Evolutionary conservation across 495 filamentous ascomycete species (phyloP).

Genomic region (Neurospora sp.): DNA sequence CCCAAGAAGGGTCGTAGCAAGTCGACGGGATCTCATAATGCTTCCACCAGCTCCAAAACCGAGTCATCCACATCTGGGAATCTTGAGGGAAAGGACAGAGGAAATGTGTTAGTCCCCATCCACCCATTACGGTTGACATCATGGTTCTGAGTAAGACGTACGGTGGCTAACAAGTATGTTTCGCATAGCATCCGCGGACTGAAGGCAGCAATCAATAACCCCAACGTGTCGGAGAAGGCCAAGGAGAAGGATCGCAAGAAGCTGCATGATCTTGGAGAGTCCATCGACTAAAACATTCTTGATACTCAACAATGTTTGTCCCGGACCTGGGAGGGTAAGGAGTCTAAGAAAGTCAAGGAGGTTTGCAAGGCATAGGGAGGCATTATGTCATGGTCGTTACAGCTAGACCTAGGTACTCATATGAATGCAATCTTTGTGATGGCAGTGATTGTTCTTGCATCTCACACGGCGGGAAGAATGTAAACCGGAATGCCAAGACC

Average conservation of each 20-base stretch:
- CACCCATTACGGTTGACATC: neutral
- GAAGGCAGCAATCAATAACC: slow-evolving; percentile 14
- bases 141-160: neutral
- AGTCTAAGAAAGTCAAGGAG: neutral
- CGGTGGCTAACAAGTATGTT: neutral
- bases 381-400: neutral
- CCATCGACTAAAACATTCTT: neutral
- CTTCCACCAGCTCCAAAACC: neutral
- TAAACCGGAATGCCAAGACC: neutral
- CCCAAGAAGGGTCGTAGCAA: slow-evolving; percentile 8
- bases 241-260: slow-evolving; percentile 23
- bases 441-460: neutral
- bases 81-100: slow-evolving; percentile 10
- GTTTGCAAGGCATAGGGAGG: neutral
- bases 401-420: neutral
- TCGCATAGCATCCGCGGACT: slow-evolving; percentile 11
- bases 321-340: neutral
- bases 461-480: neutral
- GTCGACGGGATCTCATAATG: slow-evolving; percentile 5
- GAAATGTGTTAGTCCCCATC: slow-evolving; percentile 10
- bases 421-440: neutral
- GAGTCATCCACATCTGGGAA: neutral
- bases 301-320: neutral
- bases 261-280: slow-evolving; percentile 17
- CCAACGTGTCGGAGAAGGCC: slow-evolving; percentile 16